Evolutionary conservation across 2,329 filamentous ascomycete genomes (phyloP).

Genomic region (Claviceps humidiphila): DNA sequence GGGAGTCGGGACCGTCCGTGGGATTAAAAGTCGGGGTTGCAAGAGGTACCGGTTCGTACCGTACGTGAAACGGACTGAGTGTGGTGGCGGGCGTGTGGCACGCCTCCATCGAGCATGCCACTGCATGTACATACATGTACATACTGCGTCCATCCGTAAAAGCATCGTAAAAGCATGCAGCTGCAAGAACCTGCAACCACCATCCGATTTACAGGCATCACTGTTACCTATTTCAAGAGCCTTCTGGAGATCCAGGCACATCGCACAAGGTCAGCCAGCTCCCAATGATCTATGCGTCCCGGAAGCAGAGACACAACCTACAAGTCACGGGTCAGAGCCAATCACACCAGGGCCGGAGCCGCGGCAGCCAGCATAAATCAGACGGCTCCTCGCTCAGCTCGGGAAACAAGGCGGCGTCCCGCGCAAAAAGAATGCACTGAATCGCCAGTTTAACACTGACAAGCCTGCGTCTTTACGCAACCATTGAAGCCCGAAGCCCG

Average conservation of each 20-base stretch:
- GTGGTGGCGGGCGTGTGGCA: background rate
- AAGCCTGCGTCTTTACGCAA: too few species aligned
- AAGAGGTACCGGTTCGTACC: background rate
- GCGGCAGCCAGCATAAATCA: too few species aligned
- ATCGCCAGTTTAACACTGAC: background rate
- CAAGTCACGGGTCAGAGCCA: too few species aligned
- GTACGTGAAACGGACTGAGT: background rate
- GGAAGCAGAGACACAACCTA: too few species aligned
- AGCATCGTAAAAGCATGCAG: background rate
- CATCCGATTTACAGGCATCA: too few species aligned
- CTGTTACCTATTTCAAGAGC: too few species aligned
- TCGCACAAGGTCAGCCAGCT: too few species aligned
- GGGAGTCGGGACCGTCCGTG: background rate
- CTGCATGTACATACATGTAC: background rate
- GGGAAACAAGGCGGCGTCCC: too few species aligned
- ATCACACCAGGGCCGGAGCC: too few species aligned
- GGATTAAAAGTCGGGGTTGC: background rate
- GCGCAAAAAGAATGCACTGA: background rate
- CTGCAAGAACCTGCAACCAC: background rate
- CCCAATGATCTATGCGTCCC: too few species aligned
- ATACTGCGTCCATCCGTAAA: background rate
- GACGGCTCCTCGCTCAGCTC: too few species aligned
- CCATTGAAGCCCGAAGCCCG: slow-evolving; percentile 6
- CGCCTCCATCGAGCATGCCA: background rate
- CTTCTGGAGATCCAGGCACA: too few species aligned